Percentiles rank a stretch among this genome's conserved stretches.
Conservation (phyloP, 2,329 filamentous ascomycete species). For the Cladobotryum mycophilum region DNA sequence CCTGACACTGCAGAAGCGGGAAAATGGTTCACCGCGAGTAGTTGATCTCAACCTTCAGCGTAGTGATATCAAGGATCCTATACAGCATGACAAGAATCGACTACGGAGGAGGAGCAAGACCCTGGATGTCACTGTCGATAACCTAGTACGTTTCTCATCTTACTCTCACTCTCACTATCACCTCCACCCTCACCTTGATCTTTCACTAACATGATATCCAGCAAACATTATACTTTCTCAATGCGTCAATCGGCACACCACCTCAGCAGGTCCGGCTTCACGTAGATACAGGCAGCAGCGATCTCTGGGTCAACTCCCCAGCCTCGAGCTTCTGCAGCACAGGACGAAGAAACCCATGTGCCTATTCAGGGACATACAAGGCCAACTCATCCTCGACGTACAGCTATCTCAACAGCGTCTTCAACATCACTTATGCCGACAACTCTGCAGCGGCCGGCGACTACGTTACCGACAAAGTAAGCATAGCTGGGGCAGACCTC, state of each 20-base stretch:
- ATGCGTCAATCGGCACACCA: constrained; percentile 57
- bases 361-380: constrained; percentile 58
- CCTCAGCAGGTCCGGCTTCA: constrained; percentile 51
- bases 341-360: constrained; percentile 43
- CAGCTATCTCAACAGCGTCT: constrained; percentile 62
- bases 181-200: constrained; percentile 1
- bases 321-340: constrained; percentile 53
- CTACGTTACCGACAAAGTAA: constrained; percentile 70
- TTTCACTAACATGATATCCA: constrained; percentile 18
- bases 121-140: constrained; percentile 44
- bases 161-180: background rate
- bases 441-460: constrained; percentile 71
- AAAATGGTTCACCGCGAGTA: constrained; percentile 35
- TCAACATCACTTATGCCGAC: constrained; percentile 86
- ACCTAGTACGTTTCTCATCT: constrained; percentile 38
- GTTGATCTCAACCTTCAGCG: constrained; percentile 39
- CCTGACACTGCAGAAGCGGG: constrained; percentile 22
- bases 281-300: constrained; percentile 63
- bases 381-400: constrained; percentile 72
- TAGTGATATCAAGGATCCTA: constrained; percentile 31
- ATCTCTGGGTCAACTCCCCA: constrained; percentile 64
- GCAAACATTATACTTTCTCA: constrained; percentile 60
- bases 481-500: constrained; percentile 49
- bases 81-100: constrained; percentile 39
- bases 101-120: constrained; percentile 35